Base-by-base conservation (phyloP, 2,329 filamentous ascomycete genomes). In the Periconia sp. region DNA sequence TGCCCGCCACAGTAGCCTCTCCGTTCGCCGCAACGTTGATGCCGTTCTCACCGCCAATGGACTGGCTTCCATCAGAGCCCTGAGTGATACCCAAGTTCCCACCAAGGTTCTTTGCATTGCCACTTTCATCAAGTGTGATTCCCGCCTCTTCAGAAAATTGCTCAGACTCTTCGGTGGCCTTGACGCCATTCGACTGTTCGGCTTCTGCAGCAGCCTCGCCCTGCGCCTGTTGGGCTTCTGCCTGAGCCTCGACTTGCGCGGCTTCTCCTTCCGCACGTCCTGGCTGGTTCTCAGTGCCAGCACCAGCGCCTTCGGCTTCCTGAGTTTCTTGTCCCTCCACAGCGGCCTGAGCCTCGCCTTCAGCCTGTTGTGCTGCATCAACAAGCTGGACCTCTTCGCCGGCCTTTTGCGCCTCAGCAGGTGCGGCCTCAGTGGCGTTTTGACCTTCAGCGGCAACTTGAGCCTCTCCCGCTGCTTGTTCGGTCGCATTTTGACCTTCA, bases 21-120 rank as follows among this genome's bases (percentile, higher is more conserved):
- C 62, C 62, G 35, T 53, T 56, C 16, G 57, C 46, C 8, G 60
- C 57, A 34, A 67, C 48, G 17, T 65, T 63, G 32, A 67, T 66
- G 4, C 62, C 63, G 18, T 59, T 65, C 39, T 56, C 47, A 4
- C 64, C 63, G 11, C 63, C 63, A 12, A 66, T 48, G 29, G 52
- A 60, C 38, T 58, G 59, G 23, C 57, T 62, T n/a, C 64, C 61
- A 50, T 66, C 63, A 13, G 46, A 54, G 2, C 63, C 63, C 38
- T 65, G 53, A 2, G 63, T 67, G 30, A 67, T 65, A 1, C 64
- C 64, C 42, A 67, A 30, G 19, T 66, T 61, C 9, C 64, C 64
- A 7, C 63, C 64, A n/a, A 59, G 37, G 22, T 66, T 67, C 16
- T 50, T 47, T 7, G 64, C 53, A 35, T 53, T 57, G 2, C 64